Evolutionary conservation across 1,139 yeast species (phyloP), one percentile per base, ranked within the genome.

Genomic region (Pichia sp.): DNA sequence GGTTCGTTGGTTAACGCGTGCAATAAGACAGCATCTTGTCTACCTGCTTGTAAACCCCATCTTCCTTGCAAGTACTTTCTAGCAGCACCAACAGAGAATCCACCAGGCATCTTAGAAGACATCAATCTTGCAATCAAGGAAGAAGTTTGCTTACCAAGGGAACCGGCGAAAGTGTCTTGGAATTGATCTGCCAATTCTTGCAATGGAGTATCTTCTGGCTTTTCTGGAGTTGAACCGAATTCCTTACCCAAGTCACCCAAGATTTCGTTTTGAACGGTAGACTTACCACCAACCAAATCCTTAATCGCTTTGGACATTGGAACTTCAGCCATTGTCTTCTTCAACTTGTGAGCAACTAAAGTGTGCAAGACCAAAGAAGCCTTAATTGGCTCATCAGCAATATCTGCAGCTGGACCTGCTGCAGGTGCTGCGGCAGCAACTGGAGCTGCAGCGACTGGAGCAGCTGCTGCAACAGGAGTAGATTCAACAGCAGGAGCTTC

Each of bases 91-190:
- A 87, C 81, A 40, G 94, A 82, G 66, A 88, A 91, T 22, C 98
- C 98, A 73, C 98, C 98, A 41, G 98, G 97, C 97, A 91, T 91
- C 69, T 91, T 91, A 26, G 96, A 82, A 14, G 97, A 80, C 69
- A 88, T 82, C 57, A 91, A 72, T 66, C 96, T 81, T 44, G 95
- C 85, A 49, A 91, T 72, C 52, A 91, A 72, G 23, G 96, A 82
- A 32, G 87, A 67, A 4, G 97, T 82, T 55, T 91, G 94, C 64
- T 91, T 91, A 60, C 98, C 98, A 50, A 91, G 74, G 49, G 76
- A 74, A 48, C 98, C 98, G 48, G 65, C 59, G 69, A 86, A 91
- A 17, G 88, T 67, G 50, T 85, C 96, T 64, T 91, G 96, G 75
- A 91, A 85, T 55, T 76, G 80, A 57, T 86, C 97, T 34, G 97